These are phyloP conservation scores for Herpetospermum pedunculosum DNA, from an alignment of 306 rosid genomes.

Conservation along the genomic window DNA sequence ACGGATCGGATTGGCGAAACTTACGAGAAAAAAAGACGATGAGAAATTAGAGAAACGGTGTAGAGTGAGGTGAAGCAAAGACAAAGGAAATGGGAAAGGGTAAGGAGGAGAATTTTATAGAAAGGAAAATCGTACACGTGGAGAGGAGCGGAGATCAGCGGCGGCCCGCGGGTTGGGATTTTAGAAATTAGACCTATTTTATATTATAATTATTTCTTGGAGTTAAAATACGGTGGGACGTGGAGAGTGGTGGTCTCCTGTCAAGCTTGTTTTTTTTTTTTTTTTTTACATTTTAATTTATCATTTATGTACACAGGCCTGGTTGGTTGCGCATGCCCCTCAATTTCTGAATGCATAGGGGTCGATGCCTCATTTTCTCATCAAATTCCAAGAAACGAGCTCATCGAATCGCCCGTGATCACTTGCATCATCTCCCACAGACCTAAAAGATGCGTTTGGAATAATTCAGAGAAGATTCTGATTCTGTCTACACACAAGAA, in stretches of 20 bases:
- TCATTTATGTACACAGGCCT: too few species aligned
- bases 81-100: background rate
- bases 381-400: too few species aligned
- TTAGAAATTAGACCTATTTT: too few species aligned
- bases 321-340: too few species aligned
- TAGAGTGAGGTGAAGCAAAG: background rate
- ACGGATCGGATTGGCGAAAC: background rate
- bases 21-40: background rate
- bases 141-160: background rate
- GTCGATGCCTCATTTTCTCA: too few species aligned
- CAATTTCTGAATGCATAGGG: too few species aligned
- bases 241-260: background rate
- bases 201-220: too few species aligned
- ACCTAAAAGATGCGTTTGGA: background rate
- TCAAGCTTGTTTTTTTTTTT: too few species aligned
- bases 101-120: background rate
- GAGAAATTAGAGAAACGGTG: background rate
- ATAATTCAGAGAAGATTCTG: background rate
- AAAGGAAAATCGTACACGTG: background rate
- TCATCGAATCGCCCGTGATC: background rate
- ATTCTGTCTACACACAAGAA: background rate
- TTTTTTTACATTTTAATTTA: too few species aligned
- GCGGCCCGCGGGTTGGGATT: background rate
- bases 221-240: background rate
- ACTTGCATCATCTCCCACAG: background rate